These are phyloP conservation scores for Dendrocalamus latiflorus DNA, from an alignment of 202 grass and related monocot genomes.

Conservation along the genomic window DNA sequence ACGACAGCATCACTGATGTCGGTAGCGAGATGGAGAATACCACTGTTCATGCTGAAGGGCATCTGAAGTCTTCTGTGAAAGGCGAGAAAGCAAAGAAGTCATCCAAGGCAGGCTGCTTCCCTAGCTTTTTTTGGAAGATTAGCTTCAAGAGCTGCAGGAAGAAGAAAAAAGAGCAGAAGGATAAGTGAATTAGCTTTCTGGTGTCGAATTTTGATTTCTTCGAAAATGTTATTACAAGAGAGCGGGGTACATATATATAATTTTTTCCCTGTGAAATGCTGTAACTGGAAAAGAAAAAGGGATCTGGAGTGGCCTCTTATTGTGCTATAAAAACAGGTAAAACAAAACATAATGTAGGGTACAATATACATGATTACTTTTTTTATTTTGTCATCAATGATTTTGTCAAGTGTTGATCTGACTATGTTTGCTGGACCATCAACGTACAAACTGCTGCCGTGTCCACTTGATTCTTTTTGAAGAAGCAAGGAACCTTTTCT, in stretches of 20 bases:
- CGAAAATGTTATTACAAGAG: background rate
- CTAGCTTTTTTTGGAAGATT: constrained; percentile 25
- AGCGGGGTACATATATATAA: background rate
- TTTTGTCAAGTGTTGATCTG: background rate
- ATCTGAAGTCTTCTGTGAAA: background rate
- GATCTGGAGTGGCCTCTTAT: background rate
- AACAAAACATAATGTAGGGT: background rate
- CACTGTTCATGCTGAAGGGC: constrained; percentile 17
- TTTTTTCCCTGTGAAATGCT: background rate
- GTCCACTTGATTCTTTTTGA: background rate
- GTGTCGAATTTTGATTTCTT: background rate
- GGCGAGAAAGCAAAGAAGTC: background rate
- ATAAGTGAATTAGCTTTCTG: constrained; percentile 7
- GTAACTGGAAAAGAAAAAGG: background rate
- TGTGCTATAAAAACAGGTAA: background rate
- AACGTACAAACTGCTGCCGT: background rate
- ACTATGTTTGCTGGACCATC: constrained; percentile 1
- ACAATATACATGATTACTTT: background rate
- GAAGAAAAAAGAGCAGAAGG: constrained; percentile 23
- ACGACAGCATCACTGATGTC: background rate
- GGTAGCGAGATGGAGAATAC: constrained; percentile 12
- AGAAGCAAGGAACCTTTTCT: background rate
- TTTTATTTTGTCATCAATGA: background rate
- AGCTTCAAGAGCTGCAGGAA: constrained; percentile 24
- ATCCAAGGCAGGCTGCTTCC: constrained; percentile 34